phyloP scores from a whole-genome alignment of 331 rosid species.

The Arachis monticola region DNA sequence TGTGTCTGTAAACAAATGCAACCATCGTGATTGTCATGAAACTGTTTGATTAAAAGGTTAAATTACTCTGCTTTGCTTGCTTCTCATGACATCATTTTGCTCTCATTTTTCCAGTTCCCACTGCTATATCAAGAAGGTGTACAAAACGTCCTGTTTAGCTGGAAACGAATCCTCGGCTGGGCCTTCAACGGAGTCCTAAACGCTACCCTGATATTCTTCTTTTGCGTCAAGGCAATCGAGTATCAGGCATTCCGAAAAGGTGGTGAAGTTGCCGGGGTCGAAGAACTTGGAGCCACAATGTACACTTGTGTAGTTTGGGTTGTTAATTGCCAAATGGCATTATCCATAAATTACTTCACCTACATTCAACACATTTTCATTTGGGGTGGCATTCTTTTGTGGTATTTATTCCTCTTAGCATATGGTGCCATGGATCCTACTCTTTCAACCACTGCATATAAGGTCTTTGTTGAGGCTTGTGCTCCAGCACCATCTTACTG shows the following conservation, averaged over 20 bases:
- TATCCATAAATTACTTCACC: slow-evolving; percentile 81
- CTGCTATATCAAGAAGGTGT: slow-evolving; percentile 91
- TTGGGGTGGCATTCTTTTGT: slow-evolving; percentile 81
- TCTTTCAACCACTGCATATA: slow-evolving; percentile 76
- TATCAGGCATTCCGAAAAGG: slow-evolving; percentile 79
- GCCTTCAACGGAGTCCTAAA: slow-evolving; percentile 61
- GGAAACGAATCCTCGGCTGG: slow-evolving; percentile 85
- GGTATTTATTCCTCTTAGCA: slow-evolving; percentile 81
- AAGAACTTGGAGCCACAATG: slow-evolving; percentile 80
- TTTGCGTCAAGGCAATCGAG: slow-evolving; percentile 65
- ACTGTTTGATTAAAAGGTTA: background rate
- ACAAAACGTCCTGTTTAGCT: slow-evolving; percentile 82
- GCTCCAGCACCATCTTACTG: slow-evolving; percentile 89
- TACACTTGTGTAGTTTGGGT: slow-evolving; percentile 91
- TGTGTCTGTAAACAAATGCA: too few species aligned
- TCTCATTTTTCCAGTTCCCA: slow-evolving; percentile 70
- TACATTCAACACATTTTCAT: slow-evolving; percentile 84
- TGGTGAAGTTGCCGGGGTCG: slow-evolving; percentile 72
- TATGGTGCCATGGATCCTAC: slow-evolving; percentile 80
- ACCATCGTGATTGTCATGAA: too few species aligned
- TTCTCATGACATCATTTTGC: slow-evolving; percentile 4
- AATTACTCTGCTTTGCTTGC: background rate
- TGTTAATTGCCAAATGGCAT: slow-evolving; percentile 91
- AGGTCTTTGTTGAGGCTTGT: slow-evolving; percentile 85
- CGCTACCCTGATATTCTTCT: slow-evolving; percentile 72